Percentiles rank a stretch among this genome's conserved stretches.
Evolutionary conservation across 2,329 filamentous ascomycete species (phyloP).

Genomic region (Zasmidium angulare): DNA sequence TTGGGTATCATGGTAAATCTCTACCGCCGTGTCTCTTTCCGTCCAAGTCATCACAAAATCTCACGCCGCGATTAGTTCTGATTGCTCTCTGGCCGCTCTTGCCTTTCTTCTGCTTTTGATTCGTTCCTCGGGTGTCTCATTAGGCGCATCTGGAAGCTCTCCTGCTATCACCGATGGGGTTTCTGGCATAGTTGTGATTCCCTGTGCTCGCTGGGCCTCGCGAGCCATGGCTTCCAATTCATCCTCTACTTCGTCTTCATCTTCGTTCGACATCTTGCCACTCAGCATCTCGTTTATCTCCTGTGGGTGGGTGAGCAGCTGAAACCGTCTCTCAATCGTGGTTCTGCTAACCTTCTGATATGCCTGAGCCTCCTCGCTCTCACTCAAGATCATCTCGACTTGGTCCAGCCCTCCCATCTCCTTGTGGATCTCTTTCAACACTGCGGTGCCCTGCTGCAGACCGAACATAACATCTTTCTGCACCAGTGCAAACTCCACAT

Average conservation of each 20-base stretch:
- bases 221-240: constrained; percentile 80
- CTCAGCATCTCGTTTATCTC: constrained; percentile 91
- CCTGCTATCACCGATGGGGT: constrained; percentile 34
- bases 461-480: constrained; percentile 96
- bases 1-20: constrained; percentile 14
- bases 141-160: constrained; percentile 35
- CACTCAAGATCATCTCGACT: constrained; percentile 92
- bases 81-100: constrained; percentile 21
- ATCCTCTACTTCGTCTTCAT: constrained; percentile 97
- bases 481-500: constrained; percentile 92
- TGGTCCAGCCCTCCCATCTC: constrained; percentile 95
- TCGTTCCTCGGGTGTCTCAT: constrained; percentile 28
- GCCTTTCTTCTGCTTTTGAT: constrained; percentile 30
- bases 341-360: constrained; percentile 72
- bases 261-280: constrained; percentile 84
- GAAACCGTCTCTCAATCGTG: not conserved
- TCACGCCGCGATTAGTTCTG: constrained; percentile 29
- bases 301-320: constrained; percentile 45
- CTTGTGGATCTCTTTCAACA: constrained; percentile 84
- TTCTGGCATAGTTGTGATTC: constrained; percentile 37
- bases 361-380: constrained; percentile 83
- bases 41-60: not conserved
- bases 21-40: not conserved
- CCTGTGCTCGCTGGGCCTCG: constrained; percentile 49
- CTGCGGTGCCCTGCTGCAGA: constrained; percentile 84